Evolutionary conservation across 768 basidiomycete species (phyloP), one percentile per base, ranked within the genome.

Genomic region (Tylopilus plumbeoviolaceoides): DNA sequence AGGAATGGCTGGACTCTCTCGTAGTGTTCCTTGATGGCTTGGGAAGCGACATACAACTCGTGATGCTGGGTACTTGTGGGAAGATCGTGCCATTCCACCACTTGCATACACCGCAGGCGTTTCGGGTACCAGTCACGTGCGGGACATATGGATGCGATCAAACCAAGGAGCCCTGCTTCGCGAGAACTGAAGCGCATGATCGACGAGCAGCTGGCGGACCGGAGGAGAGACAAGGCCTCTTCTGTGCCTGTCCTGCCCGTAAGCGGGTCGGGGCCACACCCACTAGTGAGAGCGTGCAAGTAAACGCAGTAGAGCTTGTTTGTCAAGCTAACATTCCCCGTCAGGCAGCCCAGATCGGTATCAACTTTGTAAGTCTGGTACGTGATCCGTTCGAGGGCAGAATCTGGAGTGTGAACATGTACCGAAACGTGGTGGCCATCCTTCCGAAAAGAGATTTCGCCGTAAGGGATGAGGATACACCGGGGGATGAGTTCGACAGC

Each of bases 201-300:
- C 0, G 79, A 78, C 31, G 56, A 62, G 35, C 65, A 72, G 9
- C 63, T 54, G 6, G 74, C 71, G 0, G 75, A 75, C 14, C 53
- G 56, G 21, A 81, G 61, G 43, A 73, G 59, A 44, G 64, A 56
- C 20, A 79, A 56, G 1, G 78, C 78, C 43, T 78, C 70, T 38
- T 76, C 72, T 1, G 72, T 72, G 4, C 79, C 79, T 0, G 73
- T 74, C 10, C 72, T 71, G 17, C 59, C 58, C 0, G 74, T 76
- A 21, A 81, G 64, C 2, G 76, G 75, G 60, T 81, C 79, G 7
- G 68, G 64, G 15, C 74, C 60, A 44, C 69, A 70, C 39, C 72
- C 69, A 17, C 73, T 73, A 3, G 72, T 79, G 4, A 77, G 50
- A 20, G 76, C 74, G 30, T 81, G 80, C 17, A 81, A 65, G 46